Evolutionary conservation across 2,329 filamentous ascomycete genomes (phyloP).

Genomic region (Aspergillus tubingensis): DNA sequence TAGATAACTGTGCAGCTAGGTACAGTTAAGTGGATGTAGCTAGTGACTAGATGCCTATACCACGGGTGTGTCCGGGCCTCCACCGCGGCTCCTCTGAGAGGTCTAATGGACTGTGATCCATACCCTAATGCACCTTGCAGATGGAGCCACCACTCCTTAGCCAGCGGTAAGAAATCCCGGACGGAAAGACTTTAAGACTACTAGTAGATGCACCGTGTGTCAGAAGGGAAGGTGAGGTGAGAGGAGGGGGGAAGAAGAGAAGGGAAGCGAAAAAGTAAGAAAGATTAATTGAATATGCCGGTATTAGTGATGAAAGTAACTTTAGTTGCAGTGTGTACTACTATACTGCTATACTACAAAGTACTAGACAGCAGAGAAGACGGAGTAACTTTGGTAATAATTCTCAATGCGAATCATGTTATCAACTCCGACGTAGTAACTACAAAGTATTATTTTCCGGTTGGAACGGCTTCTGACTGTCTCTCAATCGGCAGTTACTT

Average conservation of each 20-base stretch:
- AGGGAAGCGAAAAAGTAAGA: background rate
- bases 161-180: background rate
- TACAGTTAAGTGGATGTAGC: background rate
- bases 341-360: too few species aligned
- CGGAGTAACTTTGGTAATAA: too few species aligned
- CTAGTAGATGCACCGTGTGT: background rate
- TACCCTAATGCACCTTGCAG: constrained; percentile 2
- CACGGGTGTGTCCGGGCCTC: constrained; percentile 1
- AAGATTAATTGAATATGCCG: background rate
- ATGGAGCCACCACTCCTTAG: background rate
- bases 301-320: too few species aligned
- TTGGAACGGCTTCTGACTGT: background rate
- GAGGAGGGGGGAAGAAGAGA: background rate
- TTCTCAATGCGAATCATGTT: too few species aligned
- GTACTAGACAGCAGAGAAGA: too few species aligned
- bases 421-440: too few species aligned
- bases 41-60: constrained; percentile 2
- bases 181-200: background rate
- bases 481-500: background rate
- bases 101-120: background rate
- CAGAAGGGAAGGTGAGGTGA: background rate
- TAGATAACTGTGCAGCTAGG: constrained; percentile 2
- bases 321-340: too few species aligned
- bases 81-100: constrained; percentile 1
- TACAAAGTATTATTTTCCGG: background rate